A percentile compares a stretch with the other conserved stretches of the same genome.
These are phyloP conservation scores for Primulina tabacum DNA, from an alignment of 257 asterid species.

Conservation along the genomic window DNA sequence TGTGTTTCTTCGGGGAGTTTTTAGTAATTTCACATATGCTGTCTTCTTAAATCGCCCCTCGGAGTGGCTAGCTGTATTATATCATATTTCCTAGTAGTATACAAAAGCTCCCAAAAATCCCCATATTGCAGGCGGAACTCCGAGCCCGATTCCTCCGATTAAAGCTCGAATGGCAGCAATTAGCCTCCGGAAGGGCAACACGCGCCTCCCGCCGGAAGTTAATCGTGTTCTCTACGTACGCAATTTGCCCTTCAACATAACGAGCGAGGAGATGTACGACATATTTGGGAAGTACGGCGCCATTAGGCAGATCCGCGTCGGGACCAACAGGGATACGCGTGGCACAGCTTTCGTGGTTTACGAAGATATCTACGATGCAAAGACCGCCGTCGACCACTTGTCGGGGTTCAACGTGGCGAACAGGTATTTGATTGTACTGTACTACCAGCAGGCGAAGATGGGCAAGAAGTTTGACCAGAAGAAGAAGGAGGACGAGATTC, in stretches of 20 bases:
- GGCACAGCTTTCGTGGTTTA: conserved; percentile 94
- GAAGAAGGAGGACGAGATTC: conserved; percentile 89
- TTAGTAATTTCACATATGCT: background rate
- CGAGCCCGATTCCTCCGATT: conserved; percentile 18
- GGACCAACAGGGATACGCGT: conserved; percentile 84
- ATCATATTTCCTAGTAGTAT: too few species aligned
- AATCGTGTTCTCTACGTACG: conserved; percentile 81
- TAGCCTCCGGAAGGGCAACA: conserved; percentile 77
- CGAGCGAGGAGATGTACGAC: conserved; percentile 98
- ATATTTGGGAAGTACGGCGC: conserved; percentile 93
- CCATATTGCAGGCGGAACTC: conserved; percentile 4
- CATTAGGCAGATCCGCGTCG: conserved; percentile 81
- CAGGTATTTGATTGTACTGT: conserved; percentile 74
- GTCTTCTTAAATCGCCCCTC: too few species aligned
- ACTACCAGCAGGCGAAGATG: conserved; percentile 96
- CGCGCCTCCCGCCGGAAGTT: conserved; percentile 93
- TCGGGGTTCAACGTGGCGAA: conserved; percentile 93
- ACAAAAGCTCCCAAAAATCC: background rate
- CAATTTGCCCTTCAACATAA: conserved; percentile 83
- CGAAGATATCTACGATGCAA: conserved; percentile 93
- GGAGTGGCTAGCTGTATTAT: too few species aligned
- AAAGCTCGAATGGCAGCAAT: conserved; percentile 62
- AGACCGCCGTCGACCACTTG: conserved; percentile 86
- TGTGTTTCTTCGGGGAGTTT: too few species aligned
- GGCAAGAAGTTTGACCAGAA: conserved; percentile 86